phyloP scores from a whole-genome alignment of 352 stramenopile genomes.

The Pythium aquatile region DNA sequence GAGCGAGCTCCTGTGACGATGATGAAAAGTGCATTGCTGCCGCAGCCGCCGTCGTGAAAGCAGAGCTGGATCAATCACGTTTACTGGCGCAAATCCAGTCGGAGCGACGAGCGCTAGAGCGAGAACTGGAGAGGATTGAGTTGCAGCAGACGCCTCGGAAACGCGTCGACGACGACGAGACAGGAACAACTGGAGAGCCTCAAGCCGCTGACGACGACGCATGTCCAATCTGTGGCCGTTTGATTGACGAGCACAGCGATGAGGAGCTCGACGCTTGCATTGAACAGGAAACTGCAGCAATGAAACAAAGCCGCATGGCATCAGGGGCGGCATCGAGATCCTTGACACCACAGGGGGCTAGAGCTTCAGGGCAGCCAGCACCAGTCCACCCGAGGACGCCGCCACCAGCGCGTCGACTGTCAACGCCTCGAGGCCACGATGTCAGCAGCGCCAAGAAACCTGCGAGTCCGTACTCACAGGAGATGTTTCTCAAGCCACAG shows the following conservation, averaged over 20 bases:
- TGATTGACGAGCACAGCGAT: slow-evolving; percentile 63
- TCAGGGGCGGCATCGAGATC: not conserved
- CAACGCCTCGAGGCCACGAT: slow-evolving; percentile 6
- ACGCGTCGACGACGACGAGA: not conserved
- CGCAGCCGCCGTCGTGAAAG: not conserved
- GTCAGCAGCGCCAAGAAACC: slow-evolving; percentile 5
- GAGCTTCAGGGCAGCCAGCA: not conserved
- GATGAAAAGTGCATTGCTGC: not conserved
- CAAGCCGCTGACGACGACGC: slow-evolving; percentile 25
- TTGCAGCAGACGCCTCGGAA: slow-evolving; percentile 13
- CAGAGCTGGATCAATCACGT: slow-evolving; percentile 2
- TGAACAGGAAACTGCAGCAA: slow-evolving; percentile 36
- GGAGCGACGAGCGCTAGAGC: slow-evolving; percentile 41
- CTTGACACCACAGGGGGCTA: not conserved
- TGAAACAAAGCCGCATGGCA: not conserved
- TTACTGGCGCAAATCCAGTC: slow-evolving; percentile 26
- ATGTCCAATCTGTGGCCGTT: slow-evolving; percentile 50
- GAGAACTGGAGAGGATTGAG: slow-evolving; percentile 34
- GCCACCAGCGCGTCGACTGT: not conserved
- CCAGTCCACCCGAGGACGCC: slow-evolving; percentile 4
- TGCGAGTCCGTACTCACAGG: slow-evolving; percentile 21
- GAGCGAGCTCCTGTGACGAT: not conserved
- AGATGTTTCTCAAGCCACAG: slow-evolving; percentile 5
- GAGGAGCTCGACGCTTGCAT: slow-evolving; percentile 57
- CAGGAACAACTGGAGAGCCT: not conserved